Conservation (phyloP, 1,139 yeast genomes). For the Pichiaceae sp. region DNA sequence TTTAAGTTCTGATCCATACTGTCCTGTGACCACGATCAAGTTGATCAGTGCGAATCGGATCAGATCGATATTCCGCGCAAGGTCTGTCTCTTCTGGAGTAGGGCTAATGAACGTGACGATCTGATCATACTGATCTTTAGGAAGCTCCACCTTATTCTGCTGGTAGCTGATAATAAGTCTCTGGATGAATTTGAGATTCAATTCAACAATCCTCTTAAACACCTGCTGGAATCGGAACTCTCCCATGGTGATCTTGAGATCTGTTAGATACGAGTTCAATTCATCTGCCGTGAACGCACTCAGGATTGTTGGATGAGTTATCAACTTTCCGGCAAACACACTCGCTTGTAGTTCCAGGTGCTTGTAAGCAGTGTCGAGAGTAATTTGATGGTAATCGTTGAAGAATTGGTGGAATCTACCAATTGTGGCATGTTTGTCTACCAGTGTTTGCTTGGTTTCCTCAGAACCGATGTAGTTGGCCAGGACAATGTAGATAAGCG, state of each 20-base stretch:
- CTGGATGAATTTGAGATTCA: conserved; percentile 2
- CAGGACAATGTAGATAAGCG: background rate
- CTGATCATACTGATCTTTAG: background rate
- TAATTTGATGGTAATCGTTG: background rate
- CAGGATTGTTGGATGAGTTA: background rate
- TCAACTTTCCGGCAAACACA: conserved; percentile 2
- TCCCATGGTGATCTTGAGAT: background rate
- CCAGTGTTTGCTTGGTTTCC: background rate
- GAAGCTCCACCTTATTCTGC: background rate
- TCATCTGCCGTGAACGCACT: background rate
- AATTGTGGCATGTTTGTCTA: background rate
- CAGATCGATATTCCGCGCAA: background rate
- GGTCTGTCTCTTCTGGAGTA: background rate
- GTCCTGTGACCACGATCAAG: background rate
- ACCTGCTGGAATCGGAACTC: background rate
- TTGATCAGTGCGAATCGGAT: conserved; percentile 1
- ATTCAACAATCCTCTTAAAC: background rate
- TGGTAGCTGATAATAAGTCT: conserved; percentile 1
- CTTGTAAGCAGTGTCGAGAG: conserved; percentile 1
- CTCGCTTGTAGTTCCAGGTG: conserved; percentile 2
- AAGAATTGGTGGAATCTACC: background rate
- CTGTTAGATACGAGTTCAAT: background rate
- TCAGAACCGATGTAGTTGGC: conserved; percentile 1
- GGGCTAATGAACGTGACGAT: background rate
- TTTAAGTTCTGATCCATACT: background rate